Conservation (phyloP, 176 grass and related monocot genomes). For the Chrysopogon serrulatus region DNA sequence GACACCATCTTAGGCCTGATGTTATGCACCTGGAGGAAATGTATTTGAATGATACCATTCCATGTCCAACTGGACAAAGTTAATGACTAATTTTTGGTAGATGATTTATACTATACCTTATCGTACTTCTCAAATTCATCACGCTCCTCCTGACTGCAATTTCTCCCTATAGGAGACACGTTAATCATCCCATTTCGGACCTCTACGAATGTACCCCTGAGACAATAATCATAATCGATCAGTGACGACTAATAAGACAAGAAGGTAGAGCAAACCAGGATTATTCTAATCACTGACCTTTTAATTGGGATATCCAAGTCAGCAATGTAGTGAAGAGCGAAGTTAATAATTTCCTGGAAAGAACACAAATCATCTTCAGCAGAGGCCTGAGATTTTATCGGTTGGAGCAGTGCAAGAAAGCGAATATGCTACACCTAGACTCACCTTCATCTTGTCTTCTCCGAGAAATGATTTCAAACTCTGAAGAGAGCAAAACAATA, state of each 20-base stretch:
- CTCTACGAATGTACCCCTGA: slow-evolving; percentile 88
- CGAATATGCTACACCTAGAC: not conserved
- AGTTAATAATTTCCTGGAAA: slow-evolving; percentile 86
- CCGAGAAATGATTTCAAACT: slow-evolving; percentile 77
- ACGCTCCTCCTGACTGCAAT: slow-evolving; percentile 83
- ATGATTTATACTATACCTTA: slow-evolving; percentile 56
- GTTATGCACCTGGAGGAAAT: slow-evolving; percentile 62
- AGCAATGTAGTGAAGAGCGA: slow-evolving; percentile 89
- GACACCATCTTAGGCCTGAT: slow-evolving; percentile 79
- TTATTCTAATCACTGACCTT: slow-evolving; percentile 45
- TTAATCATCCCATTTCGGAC: slow-evolving; percentile 89
- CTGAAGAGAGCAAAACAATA: slow-evolving; percentile 36
- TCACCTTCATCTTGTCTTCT: slow-evolving; percentile 83
- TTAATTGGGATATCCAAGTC: slow-evolving; percentile 89
- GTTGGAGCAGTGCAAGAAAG: not conserved
- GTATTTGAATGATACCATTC: not conserved
- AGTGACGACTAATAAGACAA: not conserved
- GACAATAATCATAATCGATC: not conserved
- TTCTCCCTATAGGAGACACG: slow-evolving; percentile 85
- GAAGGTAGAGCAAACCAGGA: not conserved
- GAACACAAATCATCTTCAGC: not conserved
- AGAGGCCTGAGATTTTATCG: not conserved
- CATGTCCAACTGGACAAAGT: not conserved
- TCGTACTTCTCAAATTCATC: slow-evolving; percentile 89
- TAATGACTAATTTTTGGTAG: not conserved